Evolutionary conservation across 352 stramenopile genomes (phyloP).

Genomic region (Pythium pectinolyticum): DNA sequence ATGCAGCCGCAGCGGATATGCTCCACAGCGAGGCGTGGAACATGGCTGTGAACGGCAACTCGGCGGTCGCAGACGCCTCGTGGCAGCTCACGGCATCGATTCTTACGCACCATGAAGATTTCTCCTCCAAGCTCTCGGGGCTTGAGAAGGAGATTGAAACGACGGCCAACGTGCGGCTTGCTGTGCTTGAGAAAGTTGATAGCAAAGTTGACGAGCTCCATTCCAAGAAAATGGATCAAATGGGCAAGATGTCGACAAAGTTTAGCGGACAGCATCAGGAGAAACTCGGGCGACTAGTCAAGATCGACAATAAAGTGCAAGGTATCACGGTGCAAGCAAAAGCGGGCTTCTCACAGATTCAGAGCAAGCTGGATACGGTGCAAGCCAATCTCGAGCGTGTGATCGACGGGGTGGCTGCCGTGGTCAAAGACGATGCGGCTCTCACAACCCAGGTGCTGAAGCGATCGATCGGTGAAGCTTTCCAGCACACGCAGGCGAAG

Average conservation of each 20-base stretch:
- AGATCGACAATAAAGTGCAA: constrained; percentile 11
- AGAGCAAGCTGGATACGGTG: constrained; percentile 2
- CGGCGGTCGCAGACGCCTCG: background rate
- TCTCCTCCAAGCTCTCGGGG: constrained; percentile 8
- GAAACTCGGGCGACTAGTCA: background rate
- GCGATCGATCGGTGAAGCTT: background rate
- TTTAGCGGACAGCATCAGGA: constrained; percentile 15
- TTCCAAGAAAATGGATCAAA: constrained; percentile 16
- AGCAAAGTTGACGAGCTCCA: constrained; percentile 12
- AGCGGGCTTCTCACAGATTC: constrained; percentile 4
- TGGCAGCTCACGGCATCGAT: constrained; percentile 1
- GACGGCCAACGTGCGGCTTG: constrained; percentile 12
- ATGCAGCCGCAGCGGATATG: background rate
- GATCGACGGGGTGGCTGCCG: constrained; percentile 9
- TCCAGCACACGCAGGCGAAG: constrained; percentile 6
- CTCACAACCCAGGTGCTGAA: constrained; percentile 13
- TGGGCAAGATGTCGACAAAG: constrained; percentile 12
- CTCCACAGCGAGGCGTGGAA: constrained; percentile 4
- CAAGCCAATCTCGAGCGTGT: constrained; percentile 1
- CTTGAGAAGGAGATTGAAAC: constrained; percentile 10
- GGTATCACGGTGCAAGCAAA: constrained; percentile 10
- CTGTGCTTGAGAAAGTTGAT: constrained; percentile 5
- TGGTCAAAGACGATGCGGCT: constrained; percentile 17
- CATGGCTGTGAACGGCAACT: constrained; percentile 12
- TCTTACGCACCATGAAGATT: constrained; percentile 10